phyloP scores from a whole-genome alignment of 768 basidiomycete species.

The Suillus americanus region DNA sequence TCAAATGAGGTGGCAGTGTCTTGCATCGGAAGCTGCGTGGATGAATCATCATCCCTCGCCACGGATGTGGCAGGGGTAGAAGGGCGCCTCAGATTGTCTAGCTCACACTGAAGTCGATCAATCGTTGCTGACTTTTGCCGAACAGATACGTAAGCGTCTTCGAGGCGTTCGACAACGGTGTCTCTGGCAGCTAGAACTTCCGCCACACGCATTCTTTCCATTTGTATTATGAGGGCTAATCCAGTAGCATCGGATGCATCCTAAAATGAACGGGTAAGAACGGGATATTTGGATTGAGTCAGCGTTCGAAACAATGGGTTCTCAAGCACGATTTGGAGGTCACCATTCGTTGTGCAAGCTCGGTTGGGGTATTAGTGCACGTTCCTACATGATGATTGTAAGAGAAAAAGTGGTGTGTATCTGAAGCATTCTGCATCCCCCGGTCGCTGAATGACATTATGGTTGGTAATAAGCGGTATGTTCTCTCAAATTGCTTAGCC shows the following conservation, averaged over 20 bases:
- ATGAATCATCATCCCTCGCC: not conserved
- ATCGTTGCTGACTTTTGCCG: constrained; percentile 58
- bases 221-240: constrained; percentile 53
- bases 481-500: not conserved
- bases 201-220: constrained; percentile 49
- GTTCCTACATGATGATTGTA: not conserved
- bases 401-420: not conserved
- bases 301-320: not conserved
- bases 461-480: not conserved
- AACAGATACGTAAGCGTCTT: constrained; percentile 58
- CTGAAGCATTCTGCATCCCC: not conserved
- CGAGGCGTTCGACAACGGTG: constrained; percentile 54
- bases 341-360: constrained; percentile 4
- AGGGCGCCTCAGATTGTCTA: constrained; percentile 28
- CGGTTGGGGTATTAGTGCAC: not conserved
- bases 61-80: constrained; percentile 18
- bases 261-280: constrained; percentile 6
- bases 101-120: constrained; percentile 44
- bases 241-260: constrained; percentile 34
- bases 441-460: not conserved
- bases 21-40: not conserved
- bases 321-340: constrained; percentile 1
- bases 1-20: not conserved
- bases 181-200: constrained; percentile 68
- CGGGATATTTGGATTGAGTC: not conserved